These are phyloP conservation scores for Termitomyces heimii DNA, from an alignment of 768 basidiomycete species.

Conservation along the genomic window DNA sequence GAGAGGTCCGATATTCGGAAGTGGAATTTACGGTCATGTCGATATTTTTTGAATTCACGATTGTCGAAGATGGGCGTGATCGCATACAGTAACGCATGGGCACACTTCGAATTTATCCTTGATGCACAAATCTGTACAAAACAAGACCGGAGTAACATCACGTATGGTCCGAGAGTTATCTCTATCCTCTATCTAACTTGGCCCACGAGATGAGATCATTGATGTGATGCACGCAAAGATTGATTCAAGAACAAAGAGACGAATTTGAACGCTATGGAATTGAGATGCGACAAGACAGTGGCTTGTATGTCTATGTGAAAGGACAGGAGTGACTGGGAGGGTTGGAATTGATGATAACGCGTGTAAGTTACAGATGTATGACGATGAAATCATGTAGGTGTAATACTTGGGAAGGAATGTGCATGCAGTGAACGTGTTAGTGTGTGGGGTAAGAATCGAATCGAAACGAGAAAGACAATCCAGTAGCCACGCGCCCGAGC, in stretches of 20 bases:
- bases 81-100: not conserved
- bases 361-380: not conserved
- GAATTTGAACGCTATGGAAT: not conserved
- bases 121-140: not conserved
- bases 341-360: not conserved
- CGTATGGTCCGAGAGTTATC: not conserved
- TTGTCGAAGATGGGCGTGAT: not conserved
- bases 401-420: not conserved
- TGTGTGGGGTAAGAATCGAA: not conserved
- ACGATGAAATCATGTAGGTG: not conserved
- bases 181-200: not conserved
- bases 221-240: not conserved
- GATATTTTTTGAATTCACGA: not conserved
- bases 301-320: not conserved
- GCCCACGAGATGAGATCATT: not conserved
- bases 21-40: not conserved
- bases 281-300: not conserved
- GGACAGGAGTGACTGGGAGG: not conserved
- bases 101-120: not conserved
- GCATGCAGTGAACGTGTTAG: not conserved
- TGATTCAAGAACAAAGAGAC: not conserved
- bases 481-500: conserved; percentile 2
- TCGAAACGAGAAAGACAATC: not conserved
- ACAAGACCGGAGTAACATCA: not conserved
- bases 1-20: not conserved